These are phyloP conservation scores for Saturnispora kantuleensis DNA, from an alignment of 805 yeast genomes.

Conservation along the genomic window DNA sequence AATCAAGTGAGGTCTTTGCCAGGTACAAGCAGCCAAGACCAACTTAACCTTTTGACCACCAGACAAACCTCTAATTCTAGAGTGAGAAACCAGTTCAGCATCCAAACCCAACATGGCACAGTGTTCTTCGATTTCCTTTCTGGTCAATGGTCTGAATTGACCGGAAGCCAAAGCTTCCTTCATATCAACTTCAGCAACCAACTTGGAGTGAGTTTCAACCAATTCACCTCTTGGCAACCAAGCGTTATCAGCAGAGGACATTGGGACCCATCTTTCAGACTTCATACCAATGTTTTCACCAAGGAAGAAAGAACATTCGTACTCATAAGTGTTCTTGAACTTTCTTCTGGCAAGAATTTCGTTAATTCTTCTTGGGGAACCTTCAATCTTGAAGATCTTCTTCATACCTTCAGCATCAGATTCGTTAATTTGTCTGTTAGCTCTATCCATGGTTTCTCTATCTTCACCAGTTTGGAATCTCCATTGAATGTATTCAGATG, in stretches of 20 bases:
- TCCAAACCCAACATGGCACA: slow-evolving; percentile 98
- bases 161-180: slow-evolving; percentile 99
- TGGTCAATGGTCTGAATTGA: slow-evolving; percentile 99
- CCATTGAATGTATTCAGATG: slow-evolving; percentile 99
- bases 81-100: slow-evolving; percentile 98
- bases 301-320: slow-evolving; percentile 93
- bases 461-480: slow-evolving; percentile 99
- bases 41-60: slow-evolving; percentile 99
- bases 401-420: slow-evolving; percentile 96
- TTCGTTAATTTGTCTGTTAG: slow-evolving; percentile 97
- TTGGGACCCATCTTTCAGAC: slow-evolving; percentile 98
- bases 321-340: slow-evolving; percentile 99
- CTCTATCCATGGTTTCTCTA: slow-evolving; percentile 99
- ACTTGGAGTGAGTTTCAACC: slow-evolving; percentile 93
- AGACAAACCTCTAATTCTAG: slow-evolving; percentile 99
- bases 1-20: slow-evolving; percentile 99
- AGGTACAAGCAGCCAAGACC: slow-evolving; percentile 99
- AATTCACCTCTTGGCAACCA: slow-evolving; percentile 99
- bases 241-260: slow-evolving; percentile 99
- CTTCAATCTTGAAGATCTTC: slow-evolving; percentile 98
- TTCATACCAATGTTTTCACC: slow-evolving; percentile 99
- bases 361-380: slow-evolving; percentile 94
- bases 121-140: slow-evolving; percentile 99
- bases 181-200: slow-evolving; percentile 99
- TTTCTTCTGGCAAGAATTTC: slow-evolving; percentile 95